A percentile compares a stretch with the other conserved stretches of the same genome.
phyloP scores from a whole-genome alignment of 345 rosid genomes.

The Eucalyptus albens region DNA sequence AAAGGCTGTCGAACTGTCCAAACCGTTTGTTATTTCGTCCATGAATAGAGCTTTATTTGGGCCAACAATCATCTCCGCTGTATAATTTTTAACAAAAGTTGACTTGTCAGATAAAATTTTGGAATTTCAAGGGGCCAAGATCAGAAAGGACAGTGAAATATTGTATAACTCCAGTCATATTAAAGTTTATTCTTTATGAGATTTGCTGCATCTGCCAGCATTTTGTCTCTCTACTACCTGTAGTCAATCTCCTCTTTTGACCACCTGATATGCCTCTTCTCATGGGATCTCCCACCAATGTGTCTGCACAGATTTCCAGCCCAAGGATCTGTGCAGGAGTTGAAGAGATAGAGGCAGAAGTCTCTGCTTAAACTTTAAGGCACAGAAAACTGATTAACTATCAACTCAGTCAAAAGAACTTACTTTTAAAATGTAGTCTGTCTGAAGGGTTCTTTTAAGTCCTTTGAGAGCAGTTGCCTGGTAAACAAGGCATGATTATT shows the following conservation, averaged over 20 bases:
- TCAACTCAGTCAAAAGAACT: neutral
- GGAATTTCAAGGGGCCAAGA: neutral
- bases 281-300: slow-evolving; percentile 30
- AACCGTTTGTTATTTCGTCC: slow-evolving; percentile 65
- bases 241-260: slow-evolving; percentile 32
- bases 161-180: neutral
- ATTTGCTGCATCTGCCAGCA: neutral
- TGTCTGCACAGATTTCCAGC: slow-evolving; percentile 33
- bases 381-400: neutral
- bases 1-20: slow-evolving; percentile 57
- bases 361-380: neutral
- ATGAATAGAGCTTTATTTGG: slow-evolving; percentile 50
- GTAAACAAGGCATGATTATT: neutral
- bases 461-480: slow-evolving; percentile 30
- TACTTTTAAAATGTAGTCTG: slow-evolving; percentile 37
- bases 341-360: neutral
- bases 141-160: neutral
- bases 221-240: slow-evolving; percentile 7
- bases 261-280: slow-evolving; percentile 42
- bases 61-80: slow-evolving; percentile 69
- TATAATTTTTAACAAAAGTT: neutral
- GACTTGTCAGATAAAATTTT: neutral
- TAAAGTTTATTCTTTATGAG: neutral
- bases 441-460: slow-evolving; percentile 19
- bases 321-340: slow-evolving; percentile 17